Evolutionary conservation across 176 grass and related monocot genomes (phyloP), one percentile per base, ranked within the genome.

Genomic region (Triticum dicoccoides): DNA sequence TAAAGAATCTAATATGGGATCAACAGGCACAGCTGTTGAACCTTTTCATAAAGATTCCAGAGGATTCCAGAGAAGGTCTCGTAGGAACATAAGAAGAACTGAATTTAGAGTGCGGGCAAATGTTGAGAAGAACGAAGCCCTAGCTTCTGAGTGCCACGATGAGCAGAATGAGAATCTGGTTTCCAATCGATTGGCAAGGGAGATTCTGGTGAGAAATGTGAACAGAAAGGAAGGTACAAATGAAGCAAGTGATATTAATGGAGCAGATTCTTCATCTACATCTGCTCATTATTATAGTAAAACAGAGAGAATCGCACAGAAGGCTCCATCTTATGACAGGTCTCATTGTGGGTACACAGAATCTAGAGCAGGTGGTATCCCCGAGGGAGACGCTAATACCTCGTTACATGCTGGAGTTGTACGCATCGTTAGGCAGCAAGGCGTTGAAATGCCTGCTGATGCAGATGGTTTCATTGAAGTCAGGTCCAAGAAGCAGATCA

Each of bases 381-480:
- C 79, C 20, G 87, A 92, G 86, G 93, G 91, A 81, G 84, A 88
- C 81, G 62, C 80, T 34, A 88, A 84, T 87, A 63, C 81, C 23
- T 88, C 81, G 47, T 61, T 94, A 70, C 88, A 87, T 77, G 93
- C 82, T 80, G 93, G 93, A 91, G 88, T 92, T 78, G 92, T 89
- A 58, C 78, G 82, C 72, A 87, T 95, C 86, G 88, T 96, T 84
- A 93, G 92, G 84, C 96, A 96, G 42, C 90, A 91, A 83, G 93
- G 96, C 32, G 91, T 98, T 83, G 96, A 98, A 79, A 83, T 90
- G 32, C 96, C 93, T 80, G 91, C 88, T 86, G 94, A 98, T 87
- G 97, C 92, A 84, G 93, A 98, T 98, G 97, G 93, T 75, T 98
- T 98, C 73, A 98, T 98, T 76, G 93, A 98, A 90, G 97, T 98